These are phyloP conservation scores for Globisporangium nagaii DNA, from an alignment of 352 stramenopile species.

Conservation along the genomic window DNA sequence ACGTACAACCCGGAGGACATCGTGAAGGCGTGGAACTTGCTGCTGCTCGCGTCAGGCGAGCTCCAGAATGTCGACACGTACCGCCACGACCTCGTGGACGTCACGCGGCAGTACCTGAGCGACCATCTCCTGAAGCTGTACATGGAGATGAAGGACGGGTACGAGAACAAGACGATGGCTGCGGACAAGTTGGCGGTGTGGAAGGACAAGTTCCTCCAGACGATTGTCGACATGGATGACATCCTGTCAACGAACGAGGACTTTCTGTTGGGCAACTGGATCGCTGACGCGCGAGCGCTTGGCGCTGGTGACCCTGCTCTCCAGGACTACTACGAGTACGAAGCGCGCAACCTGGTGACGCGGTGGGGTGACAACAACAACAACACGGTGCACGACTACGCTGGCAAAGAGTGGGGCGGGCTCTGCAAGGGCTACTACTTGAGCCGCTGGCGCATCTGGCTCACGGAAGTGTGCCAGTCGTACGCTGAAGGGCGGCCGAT, in stretches of 20 bases:
- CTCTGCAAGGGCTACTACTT: conserved; percentile 68
- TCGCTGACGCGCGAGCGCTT: conserved; percentile 49
- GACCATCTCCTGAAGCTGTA: conserved; percentile 61
- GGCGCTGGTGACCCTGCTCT: conserved; percentile 20
- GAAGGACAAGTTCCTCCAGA: conserved; percentile 40
- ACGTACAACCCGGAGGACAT: conserved; percentile 67
- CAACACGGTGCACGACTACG: conserved; percentile 71
- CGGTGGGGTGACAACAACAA: conserved; percentile 76
- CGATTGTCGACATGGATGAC: conserved; percentile 52
- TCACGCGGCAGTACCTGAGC: conserved; percentile 72
- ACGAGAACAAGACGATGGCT: conserved; percentile 21
- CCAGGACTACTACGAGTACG: conserved; percentile 69
- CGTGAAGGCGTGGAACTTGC: conserved; percentile 43
- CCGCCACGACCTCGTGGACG: conserved; percentile 71
- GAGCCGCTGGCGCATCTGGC: conserved; percentile 66
- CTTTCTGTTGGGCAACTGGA: conserved; percentile 71
- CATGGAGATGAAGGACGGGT: conserved; percentile 47
- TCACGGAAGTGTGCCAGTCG: conserved; percentile 59
- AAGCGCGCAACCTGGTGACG: conserved; percentile 79
- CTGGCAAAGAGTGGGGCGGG: conserved; percentile 69
- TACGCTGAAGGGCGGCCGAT: conserved; percentile 57
- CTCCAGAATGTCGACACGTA: conserved; percentile 49
- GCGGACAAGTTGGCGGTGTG: conserved; percentile 27
- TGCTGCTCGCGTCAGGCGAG: conserved; percentile 36
- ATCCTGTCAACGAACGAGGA: conserved; percentile 61